Evolutionary conservation across 2,329 filamentous ascomycete genomes (phyloP), one percentile per base, ranked within the genome.

Genomic region (Exophiala sp.): DNA sequence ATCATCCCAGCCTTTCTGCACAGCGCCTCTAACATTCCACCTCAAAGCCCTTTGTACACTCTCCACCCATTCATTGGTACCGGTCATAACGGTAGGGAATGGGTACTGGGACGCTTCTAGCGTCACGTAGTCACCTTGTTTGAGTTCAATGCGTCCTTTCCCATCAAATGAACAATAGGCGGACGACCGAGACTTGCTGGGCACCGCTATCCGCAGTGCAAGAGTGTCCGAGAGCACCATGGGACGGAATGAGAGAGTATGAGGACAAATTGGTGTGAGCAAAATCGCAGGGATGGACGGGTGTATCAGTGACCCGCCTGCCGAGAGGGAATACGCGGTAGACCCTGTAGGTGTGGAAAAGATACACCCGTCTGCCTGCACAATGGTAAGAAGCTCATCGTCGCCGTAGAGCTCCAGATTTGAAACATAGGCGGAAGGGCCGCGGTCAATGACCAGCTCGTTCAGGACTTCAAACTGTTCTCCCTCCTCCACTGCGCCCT

Each of bases 401-500:
- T 98, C 93, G 56, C 90, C 93, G 66, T 95, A 97, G 9, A 98
- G 77, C 71, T 98, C 93, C 32, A 98, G 77, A 70, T 95, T 95
- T 37, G 91, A 97, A 52, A 98, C 91, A 66, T 97, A 98, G 16
- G 91, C 90, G 13, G 88, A 95, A 63, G 93, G 93, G 57, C 93
- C 93, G 53, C 93, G 87, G 71, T 98, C 93, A 62, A 98, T 97
- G 68, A 98, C 91, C 44, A 98, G 82, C 72, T 98, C 93, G 70
- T 98, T 98, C 58, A 98, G 81, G 16, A 98, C 91, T 71, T 98
- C 93, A 58, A 96, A 97, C 63, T 95, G 90, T 71, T 97, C 91
- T 38, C 85, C 88, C 68, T 96, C 90, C 60, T 93, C 85, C 58
- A 84, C 78, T n/a, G 80, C 75, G 9, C 77, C 78, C 1, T 72